Conservation (phyloP, 352 stramenopile genomes). For the Blastocystis sp. region DNA sequence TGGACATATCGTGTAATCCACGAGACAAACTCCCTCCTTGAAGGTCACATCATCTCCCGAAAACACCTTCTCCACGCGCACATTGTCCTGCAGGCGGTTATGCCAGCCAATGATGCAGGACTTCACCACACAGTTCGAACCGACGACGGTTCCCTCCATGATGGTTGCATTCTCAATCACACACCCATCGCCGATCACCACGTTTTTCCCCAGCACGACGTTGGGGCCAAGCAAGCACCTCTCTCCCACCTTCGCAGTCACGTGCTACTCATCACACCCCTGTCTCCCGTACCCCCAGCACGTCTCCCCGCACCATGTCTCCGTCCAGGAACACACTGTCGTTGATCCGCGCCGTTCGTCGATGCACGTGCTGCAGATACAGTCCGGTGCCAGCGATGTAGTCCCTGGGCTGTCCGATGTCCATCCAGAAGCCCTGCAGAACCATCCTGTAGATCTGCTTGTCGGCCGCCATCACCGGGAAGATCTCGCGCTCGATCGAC, state of each 20-base stretch:
- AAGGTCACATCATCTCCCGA: constrained; percentile 47
- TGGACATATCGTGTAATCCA: constrained; percentile 10
- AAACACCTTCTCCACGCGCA: not conserved
- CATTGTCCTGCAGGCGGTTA: constrained; percentile 67
- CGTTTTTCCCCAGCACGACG: constrained; percentile 77
- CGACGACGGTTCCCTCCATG: constrained; percentile 74
- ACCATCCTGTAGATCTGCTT: constrained; percentile 78
- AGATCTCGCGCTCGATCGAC: constrained; percentile 82
- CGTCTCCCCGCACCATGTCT: constrained; percentile 75
- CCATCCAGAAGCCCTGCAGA: constrained; percentile 81
- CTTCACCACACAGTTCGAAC: constrained; percentile 74
- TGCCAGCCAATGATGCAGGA: constrained; percentile 80
- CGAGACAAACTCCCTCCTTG: not conserved
- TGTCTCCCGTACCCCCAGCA: constrained; percentile 70
- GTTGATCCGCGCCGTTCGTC: constrained; percentile 66
- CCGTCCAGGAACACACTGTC: constrained; percentile 68
- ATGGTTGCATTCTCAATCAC: constrained; percentile 79
- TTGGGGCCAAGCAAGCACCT: constrained; percentile 77
- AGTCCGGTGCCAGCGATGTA: constrained; percentile 79
- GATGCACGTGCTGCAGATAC: constrained; percentile 74
- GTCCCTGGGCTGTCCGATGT: constrained; percentile 81
- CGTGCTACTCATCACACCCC: constrained; percentile 66
- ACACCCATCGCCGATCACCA: constrained; percentile 75
- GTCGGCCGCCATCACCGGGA: constrained; percentile 79
- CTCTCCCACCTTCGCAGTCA: constrained; percentile 73